phyloP scores from a whole-genome alignment of 345 rosid genomes.

The Salix arbutifolia region DNA sequence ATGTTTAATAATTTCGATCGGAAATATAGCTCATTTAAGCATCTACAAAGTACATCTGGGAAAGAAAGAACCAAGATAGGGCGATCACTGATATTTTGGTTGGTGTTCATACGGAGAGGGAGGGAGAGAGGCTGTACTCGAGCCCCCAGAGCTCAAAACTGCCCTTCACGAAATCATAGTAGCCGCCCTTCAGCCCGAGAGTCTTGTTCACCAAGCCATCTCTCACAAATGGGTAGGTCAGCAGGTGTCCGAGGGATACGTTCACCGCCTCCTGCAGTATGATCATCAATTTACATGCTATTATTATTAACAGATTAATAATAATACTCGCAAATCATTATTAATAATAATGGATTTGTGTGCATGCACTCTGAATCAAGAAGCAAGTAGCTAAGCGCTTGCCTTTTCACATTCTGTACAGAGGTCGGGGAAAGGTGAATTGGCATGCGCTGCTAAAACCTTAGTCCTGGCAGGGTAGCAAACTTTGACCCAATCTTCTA shows the following conservation, averaged over 20 bases:
- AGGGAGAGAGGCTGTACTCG: conserved; percentile 59
- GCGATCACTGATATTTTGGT: conserved; percentile 19
- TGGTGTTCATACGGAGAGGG: conserved; percentile 77
- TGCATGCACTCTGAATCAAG: too few species aligned
- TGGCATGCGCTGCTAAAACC: conserved; percentile 45
- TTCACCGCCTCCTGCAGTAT: conserved; percentile 86
- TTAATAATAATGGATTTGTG: too few species aligned
- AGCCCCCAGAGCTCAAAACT: conserved; percentile 95
- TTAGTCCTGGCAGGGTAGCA: conserved; percentile 70
- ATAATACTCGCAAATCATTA: too few species aligned
- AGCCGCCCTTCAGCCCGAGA: conserved; percentile 75
- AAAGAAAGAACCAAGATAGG: conserved; percentile 22
- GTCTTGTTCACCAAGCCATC: conserved; percentile 79
- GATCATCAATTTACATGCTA: background rate
- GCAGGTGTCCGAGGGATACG: conserved; percentile 77
- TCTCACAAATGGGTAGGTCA: conserved; percentile 92
- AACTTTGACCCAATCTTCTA: conserved; percentile 91
- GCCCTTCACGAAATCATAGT: conserved; percentile 83
- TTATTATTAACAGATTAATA: background rate
- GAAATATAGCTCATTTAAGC: conserved; percentile 11
- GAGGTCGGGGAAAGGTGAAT: conserved; percentile 36
- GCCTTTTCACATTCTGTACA: conserved; percentile 82
- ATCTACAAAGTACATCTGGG: conserved; percentile 26
- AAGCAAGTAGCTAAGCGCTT: background rate
- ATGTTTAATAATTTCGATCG: conserved; percentile 9